Conservation (phyloP, 495 filamentous ascomycete genomes). For the Corynascus novoguineensis region DNA sequence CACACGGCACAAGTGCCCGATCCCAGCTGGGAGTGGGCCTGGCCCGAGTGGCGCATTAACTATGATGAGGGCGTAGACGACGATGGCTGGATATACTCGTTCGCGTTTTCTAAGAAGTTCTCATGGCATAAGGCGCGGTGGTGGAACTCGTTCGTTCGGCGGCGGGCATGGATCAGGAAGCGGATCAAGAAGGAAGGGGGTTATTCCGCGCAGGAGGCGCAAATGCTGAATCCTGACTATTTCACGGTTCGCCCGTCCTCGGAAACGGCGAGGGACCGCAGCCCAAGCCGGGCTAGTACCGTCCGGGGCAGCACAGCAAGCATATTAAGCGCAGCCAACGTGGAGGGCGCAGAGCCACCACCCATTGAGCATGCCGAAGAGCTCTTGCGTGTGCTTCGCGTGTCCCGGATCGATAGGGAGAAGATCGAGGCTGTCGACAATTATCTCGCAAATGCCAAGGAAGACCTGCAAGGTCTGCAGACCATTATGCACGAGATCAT, state of each 20-base stretch:
- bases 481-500: slow-evolving; percentile 81
- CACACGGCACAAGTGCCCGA: slow-evolving; percentile 89
- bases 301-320: slow-evolving; percentile 22
- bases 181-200: slow-evolving; percentile 58
- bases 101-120: slow-evolving; percentile 69
- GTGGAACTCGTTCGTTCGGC: slow-evolving; percentile 87
- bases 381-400: slow-evolving; percentile 59
- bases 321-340: slow-evolving; percentile 18
- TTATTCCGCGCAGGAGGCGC: slow-evolving; percentile 39
- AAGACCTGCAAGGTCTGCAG: slow-evolving; percentile 72
- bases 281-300: slow-evolving; percentile 21
- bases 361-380: slow-evolving; percentile 61
- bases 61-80: slow-evolving; percentile 77
- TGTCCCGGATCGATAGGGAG: slow-evolving; percentile 77
- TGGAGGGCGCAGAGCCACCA: slow-evolving; percentile 8
- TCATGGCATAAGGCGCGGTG: slow-evolving; percentile 90
- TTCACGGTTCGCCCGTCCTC: slow-evolving; percentile 66
- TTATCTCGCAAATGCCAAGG: slow-evolving; percentile 73
- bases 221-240: slow-evolving; percentile 75
- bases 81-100: slow-evolving; percentile 93
- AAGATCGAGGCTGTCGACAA: slow-evolving; percentile 73
- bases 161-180: slow-evolving; percentile 82
- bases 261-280: slow-evolving; percentile 34
- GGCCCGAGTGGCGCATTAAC: slow-evolving; percentile 91
- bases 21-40: slow-evolving; percentile 93